Base-by-base conservation (phyloP, 1,139 yeast genomes). In the Pichia sp. region DNA sequence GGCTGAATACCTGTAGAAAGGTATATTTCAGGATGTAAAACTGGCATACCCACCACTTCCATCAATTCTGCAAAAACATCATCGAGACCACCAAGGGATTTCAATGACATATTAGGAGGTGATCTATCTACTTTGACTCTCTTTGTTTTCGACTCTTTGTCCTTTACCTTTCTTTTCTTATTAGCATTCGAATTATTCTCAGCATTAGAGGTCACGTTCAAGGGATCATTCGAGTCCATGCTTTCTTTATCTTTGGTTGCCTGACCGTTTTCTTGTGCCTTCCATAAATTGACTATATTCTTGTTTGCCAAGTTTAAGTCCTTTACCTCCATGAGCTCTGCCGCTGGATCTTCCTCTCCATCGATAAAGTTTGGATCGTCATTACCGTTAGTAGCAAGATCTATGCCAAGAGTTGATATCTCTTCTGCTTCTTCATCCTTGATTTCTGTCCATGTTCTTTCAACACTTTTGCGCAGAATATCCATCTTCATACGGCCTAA, bases 21-120 rank as follows among this genome's bases (percentile, higher is more conserved):
- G 66, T 90, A 93, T 1, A 93, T 88, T 69, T 93, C 99, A 0
- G 98, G 97, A 67, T 93, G 99, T 45, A 88, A 73, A 41, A 93
- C 83, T 0, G 99, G 99, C 73, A 93, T 78, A 1, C 96, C 97
- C 2, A 95, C 85, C 47, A 90, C 75, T 68, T 93, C 98, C 84
- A 90, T 82, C 15, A 93, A 76, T 68, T 92, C 95, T 3, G 89
- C 80, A 32, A 93, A 82, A 23, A 92, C 84, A 54, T 79, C 82
- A 59, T 87, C 96, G 70, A 95, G 82, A 1, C 99, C 99, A 43
- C 99, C 99, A 23, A 93, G 73, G 45, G 90, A 82, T 5, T 88
- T 76, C 34, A 93, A 73, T 6, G 84, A 80, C 29, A 75, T 63
- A 0, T 82, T 70, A n/a, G 96, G 95, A 4, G 95, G 90, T 0